Evolutionary conservation across 768 basidiomycete genomes (phyloP), one percentile per base, ranked within the genome.

Genomic region (Rhizopogon vesiculosus): DNA sequence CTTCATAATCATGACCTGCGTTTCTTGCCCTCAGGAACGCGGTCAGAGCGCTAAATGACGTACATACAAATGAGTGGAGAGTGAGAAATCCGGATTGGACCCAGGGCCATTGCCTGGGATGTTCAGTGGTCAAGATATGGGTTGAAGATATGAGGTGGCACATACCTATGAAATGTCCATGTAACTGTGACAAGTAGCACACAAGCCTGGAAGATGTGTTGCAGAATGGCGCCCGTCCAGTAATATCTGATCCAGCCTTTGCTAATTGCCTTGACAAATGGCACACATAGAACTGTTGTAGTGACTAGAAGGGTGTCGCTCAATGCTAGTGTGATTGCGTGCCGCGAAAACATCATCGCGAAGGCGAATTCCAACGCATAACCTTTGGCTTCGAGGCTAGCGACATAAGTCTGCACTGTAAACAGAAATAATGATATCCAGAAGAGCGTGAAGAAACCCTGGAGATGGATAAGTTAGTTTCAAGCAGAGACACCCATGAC

Each of bases 381-480:
- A 18, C 94, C 94, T 48, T 76, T 85, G n/a, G 78, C 76, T 66
- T 93, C 87, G 60, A 89, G 84, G 66, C 86, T 85, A 50, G 78
- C 80, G 51, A 92, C 75, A 70, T 91, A 92, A 3, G 89, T 90
- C 61, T 86, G 80, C 41, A 93, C 67, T 10, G 86, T 82, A 65
- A 93, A 85, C 49, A 96, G 80, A 63, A 91, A 93, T 60, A 95
- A 82, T 19, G 87, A 87, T 54, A 91, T 84, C 86, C 97, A 98
- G 74, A 98, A 98, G 49, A 98, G 80, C 3, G 89, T 84, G 71
- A 93, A 98, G 76, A 98, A 98, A 1, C 96, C 96, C 87, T 90
- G 62, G 22, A 39, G 10, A n/a, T 29, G 28, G 15, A 53, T 19
- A 45, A 9, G 31, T 56, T n/a, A 25, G 48, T 19, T 43, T 35